Percentiles rank a stretch among this genome's conserved stretches.
phyloP scores from a whole-genome alignment of 306 rosid genomes.

The Quercus cerris region DNA sequence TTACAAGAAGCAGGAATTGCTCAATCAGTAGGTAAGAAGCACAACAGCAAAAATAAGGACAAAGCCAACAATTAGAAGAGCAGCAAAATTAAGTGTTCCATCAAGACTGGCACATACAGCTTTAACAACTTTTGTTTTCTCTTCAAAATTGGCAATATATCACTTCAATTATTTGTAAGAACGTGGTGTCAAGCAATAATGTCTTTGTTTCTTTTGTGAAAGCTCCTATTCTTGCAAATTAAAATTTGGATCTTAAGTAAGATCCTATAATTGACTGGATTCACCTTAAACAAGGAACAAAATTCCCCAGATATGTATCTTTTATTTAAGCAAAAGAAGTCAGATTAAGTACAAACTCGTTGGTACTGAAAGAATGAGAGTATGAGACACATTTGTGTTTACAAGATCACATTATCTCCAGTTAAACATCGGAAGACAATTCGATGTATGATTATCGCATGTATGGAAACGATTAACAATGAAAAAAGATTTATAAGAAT shows the following conservation, averaged over 20 bases:
- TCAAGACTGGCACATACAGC: not conserved
- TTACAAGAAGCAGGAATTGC: not conserved
- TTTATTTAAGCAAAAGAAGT: not conserved
- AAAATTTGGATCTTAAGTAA: not conserved
- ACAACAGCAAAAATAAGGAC: not conserved
- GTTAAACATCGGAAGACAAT: not conserved
- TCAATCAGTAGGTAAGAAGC: not conserved
- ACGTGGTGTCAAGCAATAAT: not conserved
- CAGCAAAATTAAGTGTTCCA: not conserved
- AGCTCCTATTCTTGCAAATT: not conserved
- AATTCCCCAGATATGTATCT: not conserved
- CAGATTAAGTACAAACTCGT: not conserved
- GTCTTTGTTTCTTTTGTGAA: not conserved
- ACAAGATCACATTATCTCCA: not conserved
- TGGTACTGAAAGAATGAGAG: not conserved
- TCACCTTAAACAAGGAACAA: not conserved
- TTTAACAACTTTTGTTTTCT: not conserved
- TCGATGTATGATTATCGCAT: too few relatives aligned
- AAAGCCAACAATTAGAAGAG: too few relatives aligned
- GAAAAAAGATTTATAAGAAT: not conserved
- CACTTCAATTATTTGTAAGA: not conserved
- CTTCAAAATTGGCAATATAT: not conserved
- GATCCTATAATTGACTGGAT: not conserved
- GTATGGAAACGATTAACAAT: too few relatives aligned
- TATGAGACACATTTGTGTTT: not conserved